Conservation (phyloP, 2,329 filamentous ascomycete species). For the Colletotrichum zoysiae region DNA sequence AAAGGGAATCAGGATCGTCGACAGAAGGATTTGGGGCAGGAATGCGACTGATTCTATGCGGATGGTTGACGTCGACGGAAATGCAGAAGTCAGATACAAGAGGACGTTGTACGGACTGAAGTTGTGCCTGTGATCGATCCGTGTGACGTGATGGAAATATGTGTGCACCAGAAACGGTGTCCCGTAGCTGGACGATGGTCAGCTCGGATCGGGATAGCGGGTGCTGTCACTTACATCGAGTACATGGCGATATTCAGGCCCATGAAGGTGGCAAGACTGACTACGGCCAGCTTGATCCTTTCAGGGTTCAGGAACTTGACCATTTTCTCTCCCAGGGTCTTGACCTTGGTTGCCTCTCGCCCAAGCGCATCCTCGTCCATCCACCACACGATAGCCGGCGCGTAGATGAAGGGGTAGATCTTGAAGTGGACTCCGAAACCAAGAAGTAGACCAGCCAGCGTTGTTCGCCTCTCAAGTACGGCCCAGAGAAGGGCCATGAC, state of each 20-base stretch:
- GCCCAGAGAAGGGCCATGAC: constrained; percentile 89
- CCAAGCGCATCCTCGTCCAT: constrained; percentile 70
- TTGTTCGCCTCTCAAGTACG: constrained; percentile 71
- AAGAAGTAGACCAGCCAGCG: constrained; percentile 79
- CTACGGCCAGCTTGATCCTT: constrained; percentile 69
- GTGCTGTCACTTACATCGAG: constrained; percentile 64
- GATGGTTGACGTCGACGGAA: constrained; percentile 55
- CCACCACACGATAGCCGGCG: constrained; percentile 84
- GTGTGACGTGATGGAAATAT: constrained; percentile 91
- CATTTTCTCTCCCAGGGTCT: constrained; percentile 45
- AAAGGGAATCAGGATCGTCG: constrained; percentile 80
- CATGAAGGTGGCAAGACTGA: constrained; percentile 80
- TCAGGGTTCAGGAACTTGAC: constrained; percentile 63
- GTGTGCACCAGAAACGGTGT: constrained; percentile 87
- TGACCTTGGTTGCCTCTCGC: constrained; percentile 11
- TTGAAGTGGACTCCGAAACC: constrained; percentile 95
- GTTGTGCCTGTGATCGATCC: constrained; percentile 97
- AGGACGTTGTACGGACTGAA: constrained; percentile 97
- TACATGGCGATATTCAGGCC: constrained; percentile 85
- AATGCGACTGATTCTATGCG: constrained; percentile 86
- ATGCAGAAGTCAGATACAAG: constrained; percentile 85
- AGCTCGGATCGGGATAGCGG: not conserved
- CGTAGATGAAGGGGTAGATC: constrained; percentile 98
- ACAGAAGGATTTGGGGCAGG: constrained; percentile 85
- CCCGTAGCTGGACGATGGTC: constrained; percentile 72